A percentile compares a stretch with the other conserved stretches of the same genome.
phyloP scores from a whole-genome alignment of 257 asterid species.

The Fraxinus anomala region DNA sequence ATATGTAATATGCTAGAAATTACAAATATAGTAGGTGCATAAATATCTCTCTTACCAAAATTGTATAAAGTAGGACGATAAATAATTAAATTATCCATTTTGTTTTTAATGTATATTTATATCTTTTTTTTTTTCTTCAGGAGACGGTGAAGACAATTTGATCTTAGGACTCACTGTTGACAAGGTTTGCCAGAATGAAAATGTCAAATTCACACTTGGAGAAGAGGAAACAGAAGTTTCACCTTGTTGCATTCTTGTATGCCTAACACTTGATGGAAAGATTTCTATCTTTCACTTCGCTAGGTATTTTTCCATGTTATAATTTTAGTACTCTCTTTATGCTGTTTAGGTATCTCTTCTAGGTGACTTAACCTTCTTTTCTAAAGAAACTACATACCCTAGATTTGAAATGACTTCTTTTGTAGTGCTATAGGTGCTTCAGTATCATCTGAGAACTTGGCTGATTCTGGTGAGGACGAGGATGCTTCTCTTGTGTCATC shows the following conservation, averaged over 20 bases:
- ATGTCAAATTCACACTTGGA: conserved; percentile 55
- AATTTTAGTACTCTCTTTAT: conserved; percentile 13
- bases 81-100: conserved; percentile 28
- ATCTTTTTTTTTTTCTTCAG: conserved; percentile 34
- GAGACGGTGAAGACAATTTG: conserved; percentile 72
- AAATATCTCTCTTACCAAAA: conserved; percentile 18
- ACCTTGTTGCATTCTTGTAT: conserved; percentile 76
- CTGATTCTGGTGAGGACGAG: conserved; percentile 53
- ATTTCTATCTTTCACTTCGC: conserved; percentile 78
- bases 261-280: conserved; percentile 84
- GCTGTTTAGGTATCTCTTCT: conserved; percentile 9
- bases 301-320: conserved; percentile 52
- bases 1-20: not conserved
- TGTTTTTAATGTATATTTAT: conserved; percentile 16
- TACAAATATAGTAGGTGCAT: not conserved
- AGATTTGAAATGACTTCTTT: conserved; percentile 26
- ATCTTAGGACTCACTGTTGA: conserved; percentile 71
- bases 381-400: conserved; percentile 17
- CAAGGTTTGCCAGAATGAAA: conserved; percentile 69
- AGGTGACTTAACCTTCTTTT: conserved; percentile 15
- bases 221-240: conserved; percentile 72
- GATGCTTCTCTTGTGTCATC: conserved; percentile 31
- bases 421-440: conserved; percentile 62
- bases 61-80: conserved; percentile 20
- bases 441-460: conserved; percentile 34